phyloP scores from a whole-genome alignment of 192 early-diverging fungal genomes.

The Rhizophagus clarus region DNA sequence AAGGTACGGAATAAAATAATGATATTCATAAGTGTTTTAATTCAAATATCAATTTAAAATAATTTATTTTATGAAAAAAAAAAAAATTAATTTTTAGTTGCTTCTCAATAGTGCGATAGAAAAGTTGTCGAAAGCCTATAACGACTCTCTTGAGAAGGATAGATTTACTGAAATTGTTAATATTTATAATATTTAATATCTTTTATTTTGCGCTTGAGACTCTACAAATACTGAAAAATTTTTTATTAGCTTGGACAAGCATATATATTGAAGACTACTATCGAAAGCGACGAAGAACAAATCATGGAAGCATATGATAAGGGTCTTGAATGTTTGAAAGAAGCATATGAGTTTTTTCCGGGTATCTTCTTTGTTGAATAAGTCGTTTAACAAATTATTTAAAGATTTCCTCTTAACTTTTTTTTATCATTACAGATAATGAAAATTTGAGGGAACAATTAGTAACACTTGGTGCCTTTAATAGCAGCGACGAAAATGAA shows the following conservation, averaged over 20 bases:
- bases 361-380: conserved; percentile 24
- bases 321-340: conserved; percentile 47
- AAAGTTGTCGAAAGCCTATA: not conserved
- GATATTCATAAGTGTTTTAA: not conserved
- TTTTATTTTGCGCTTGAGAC: not conserved
- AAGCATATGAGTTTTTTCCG: conserved; percentile 49
- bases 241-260: conserved; percentile 43
- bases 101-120: not conserved
- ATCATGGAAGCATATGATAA: conserved; percentile 53
- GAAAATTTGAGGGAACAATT: conserved; percentile 5
- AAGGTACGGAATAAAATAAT: not conserved
- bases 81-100: not conserved
- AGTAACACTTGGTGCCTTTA: not conserved
- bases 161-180: not conserved
- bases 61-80: not conserved
- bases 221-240: not conserved
- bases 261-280: conserved; percentile 41
- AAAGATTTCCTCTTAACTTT: not conserved
- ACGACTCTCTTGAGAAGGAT: not conserved
- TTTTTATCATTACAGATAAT: not conserved
- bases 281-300: conserved; percentile 54
- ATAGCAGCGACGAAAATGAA: not conserved
- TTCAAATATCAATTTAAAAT: not conserved
- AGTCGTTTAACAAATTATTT: not conserved
- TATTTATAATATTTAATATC: not conserved